Conservation (phyloP, 2,329 filamentous ascomycete species). For the Trichophaea hybrida region DNA sequence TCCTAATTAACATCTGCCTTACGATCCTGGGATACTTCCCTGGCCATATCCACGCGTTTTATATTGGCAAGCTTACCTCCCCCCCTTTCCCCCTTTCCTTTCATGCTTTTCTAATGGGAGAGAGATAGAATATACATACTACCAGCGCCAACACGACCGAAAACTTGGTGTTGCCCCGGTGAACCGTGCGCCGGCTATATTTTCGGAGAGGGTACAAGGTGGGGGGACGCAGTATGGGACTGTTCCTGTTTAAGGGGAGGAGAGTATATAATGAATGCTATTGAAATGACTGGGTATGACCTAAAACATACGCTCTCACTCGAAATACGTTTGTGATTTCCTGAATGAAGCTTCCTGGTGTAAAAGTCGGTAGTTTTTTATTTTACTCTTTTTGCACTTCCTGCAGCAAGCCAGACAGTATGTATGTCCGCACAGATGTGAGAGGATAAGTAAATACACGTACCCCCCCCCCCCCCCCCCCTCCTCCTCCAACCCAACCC, state of each 20-base stretch:
- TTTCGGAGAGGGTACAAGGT: conserved; percentile 55
- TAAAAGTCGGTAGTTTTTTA: no score
- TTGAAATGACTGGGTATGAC: neutral
- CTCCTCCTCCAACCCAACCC: no score
- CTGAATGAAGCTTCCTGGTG: no score
- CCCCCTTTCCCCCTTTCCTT: neutral
- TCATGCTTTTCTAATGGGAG: neutral
- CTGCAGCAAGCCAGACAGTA: no score
- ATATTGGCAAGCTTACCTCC: conserved; percentile 29
- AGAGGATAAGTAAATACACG: no score
- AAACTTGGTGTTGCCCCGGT: conserved; percentile 42
- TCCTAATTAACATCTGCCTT: conserved; percentile 37
- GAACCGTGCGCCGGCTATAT: conserved; percentile 51
- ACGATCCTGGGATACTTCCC: conserved; percentile 33
- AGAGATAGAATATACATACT: conserved; percentile 62
- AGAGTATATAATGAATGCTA: neutral
- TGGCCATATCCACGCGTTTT: conserved; percentile 53
- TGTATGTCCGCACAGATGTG: no score
- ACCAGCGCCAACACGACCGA: conserved; percentile 52
- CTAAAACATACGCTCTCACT: no score
- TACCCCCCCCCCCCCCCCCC: no score
- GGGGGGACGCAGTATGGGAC: conserved; percentile 12
- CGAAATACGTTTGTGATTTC: no score
- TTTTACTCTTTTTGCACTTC: no score
- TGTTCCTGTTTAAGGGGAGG: neutral